phyloP scores from a whole-genome alignment of 148 eudicot species.

The Spergularia marina region DNA sequence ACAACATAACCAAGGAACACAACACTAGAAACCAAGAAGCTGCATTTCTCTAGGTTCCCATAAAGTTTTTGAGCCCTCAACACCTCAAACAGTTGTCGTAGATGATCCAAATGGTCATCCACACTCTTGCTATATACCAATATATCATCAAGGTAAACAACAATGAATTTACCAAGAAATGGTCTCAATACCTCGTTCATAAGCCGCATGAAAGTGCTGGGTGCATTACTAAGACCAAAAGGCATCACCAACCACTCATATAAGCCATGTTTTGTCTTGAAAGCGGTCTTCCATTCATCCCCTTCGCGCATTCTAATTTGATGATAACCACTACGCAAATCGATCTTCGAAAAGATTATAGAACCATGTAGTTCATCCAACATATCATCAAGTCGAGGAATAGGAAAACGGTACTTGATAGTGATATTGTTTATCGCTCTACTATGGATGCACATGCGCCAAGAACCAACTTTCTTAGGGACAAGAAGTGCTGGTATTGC shows the following conservation, averaged over 20 bases:
- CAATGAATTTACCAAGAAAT: too few species aligned
- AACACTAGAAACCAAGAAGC: not conserved
- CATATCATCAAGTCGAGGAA: not conserved
- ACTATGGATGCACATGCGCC: too few species aligned
- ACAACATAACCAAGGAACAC: slow-evolving; percentile 3
- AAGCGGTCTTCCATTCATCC: not conserved
- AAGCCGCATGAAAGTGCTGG: too few species aligned
- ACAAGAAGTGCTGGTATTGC: not conserved
- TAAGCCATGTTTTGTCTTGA: not conserved
- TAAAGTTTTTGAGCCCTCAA: not conserved
- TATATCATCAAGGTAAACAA: too few species aligned
- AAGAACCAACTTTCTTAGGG: too few species aligned
- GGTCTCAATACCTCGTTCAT: too few species aligned
- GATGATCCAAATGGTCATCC: not conserved
- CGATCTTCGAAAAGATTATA: not conserved
- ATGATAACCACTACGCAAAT: not conserved
- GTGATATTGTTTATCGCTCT: not conserved
- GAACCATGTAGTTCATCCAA: not conserved
- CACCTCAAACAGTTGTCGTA: not conserved
- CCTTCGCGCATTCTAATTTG: not conserved
- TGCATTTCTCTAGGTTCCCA: not conserved
- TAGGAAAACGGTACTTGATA: not conserved
- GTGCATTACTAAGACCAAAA: too few species aligned
- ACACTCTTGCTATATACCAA: too few species aligned
- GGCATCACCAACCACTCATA: too few species aligned